These are phyloP conservation scores for Flaveria trinervia DNA, from an alignment of 129 eudicot genomes.

Conservation along the genomic window DNA sequence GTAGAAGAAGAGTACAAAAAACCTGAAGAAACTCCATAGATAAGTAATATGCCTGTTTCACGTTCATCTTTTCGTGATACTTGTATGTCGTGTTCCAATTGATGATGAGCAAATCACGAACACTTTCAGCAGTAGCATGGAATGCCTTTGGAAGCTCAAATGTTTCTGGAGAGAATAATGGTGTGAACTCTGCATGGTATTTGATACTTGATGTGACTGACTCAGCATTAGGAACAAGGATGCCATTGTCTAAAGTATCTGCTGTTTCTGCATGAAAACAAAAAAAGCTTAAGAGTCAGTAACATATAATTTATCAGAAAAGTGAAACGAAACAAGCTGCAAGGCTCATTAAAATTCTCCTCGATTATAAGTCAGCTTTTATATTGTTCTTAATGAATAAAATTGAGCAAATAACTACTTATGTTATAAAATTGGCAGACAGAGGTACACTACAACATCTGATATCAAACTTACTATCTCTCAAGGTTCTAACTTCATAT, in stretches of 20 bases:
- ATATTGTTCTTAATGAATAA: background rate
- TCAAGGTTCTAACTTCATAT: slow-evolving; percentile 7
- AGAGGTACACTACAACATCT: background rate
- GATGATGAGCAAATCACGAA: slow-evolving; percentile 52
- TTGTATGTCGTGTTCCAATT: slow-evolving; percentile 66
- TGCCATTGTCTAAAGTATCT: slow-evolving; percentile 39
- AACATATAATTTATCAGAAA: background rate
- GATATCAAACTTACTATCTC: slow-evolving; percentile 1
- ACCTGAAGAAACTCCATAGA: slow-evolving; percentile 86
- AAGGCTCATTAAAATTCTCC: background rate
- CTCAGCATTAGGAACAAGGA: slow-evolving; percentile 45
- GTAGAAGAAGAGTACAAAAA: slow-evolving; percentile 16
- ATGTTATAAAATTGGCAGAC: slow-evolving; percentile 1
- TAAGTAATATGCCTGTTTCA: slow-evolving; percentile 62
- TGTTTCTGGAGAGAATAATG: slow-evolving; percentile 54
- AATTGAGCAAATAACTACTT: slow-evolving; percentile 1
- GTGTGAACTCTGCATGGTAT: slow-evolving; percentile 70
- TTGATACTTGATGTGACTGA: slow-evolving; percentile 57
- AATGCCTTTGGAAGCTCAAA: slow-evolving; percentile 65
- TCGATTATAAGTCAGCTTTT: background rate
- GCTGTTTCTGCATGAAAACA: slow-evolving; percentile 36
- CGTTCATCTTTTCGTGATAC: slow-evolving; percentile 52
- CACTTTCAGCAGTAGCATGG: slow-evolving; percentile 70
- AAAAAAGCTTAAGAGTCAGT: background rate
- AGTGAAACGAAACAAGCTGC: background rate